Percentiles rank a stretch among this genome's conserved stretches.
Evolutionary conservation across 2,329 filamentous ascomycete species (phyloP).

Genomic region (Cladosporium colombiae): DNA sequence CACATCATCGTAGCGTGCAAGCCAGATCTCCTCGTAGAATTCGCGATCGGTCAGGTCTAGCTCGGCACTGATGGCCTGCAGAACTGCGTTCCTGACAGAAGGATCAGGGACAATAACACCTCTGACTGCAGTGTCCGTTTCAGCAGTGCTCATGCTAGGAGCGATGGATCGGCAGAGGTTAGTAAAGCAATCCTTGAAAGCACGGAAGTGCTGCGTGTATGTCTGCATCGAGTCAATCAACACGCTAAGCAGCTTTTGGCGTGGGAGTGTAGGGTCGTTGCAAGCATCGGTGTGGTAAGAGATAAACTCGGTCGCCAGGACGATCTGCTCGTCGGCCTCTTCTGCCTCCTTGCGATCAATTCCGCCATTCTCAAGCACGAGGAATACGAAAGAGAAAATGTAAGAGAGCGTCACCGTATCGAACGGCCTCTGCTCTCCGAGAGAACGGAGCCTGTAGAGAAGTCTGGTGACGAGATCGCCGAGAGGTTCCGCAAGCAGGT

Average conservation of each 20-base stretch:
- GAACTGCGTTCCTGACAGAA: conserved; percentile 76
- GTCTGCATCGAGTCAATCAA: conserved; percentile 82
- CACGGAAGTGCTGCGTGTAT: conserved; percentile 91
- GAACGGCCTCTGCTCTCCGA: conserved; percentile 90
- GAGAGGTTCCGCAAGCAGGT: conserved; percentile 76
- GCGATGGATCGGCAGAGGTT: conserved; percentile 84
- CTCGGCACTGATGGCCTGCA: conserved; percentile 88
- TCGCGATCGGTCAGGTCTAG: conserved; percentile 86
- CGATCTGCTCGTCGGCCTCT: conserved; percentile 83
- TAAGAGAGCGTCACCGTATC: conserved; percentile 87
- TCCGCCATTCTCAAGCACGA: conserved; percentile 77
- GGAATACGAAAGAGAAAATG: conserved; percentile 76
- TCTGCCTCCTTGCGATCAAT: conserved; percentile 68
- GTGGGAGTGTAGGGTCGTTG: conserved; percentile 72
- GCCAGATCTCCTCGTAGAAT: conserved; percentile 89
- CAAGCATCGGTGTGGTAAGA: conserved; percentile 84
- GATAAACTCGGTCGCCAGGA: conserved; percentile 84
- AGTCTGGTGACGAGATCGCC: conserved; percentile 81
- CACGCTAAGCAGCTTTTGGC: conserved; percentile 68
- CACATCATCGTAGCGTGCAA: conserved; percentile 87
- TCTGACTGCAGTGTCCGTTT: conserved; percentile 74
- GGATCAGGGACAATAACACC: conserved; percentile 78
- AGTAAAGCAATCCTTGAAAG: conserved; percentile 87
- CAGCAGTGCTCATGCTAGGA: conserved; percentile 71
- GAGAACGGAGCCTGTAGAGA: conserved; percentile 84